A percentile compares a stretch with the other conserved stretches of the same genome.
Conservation (phyloP, 495 filamentous ascomycete genomes). For the Rhypophila decipiens region DNA sequence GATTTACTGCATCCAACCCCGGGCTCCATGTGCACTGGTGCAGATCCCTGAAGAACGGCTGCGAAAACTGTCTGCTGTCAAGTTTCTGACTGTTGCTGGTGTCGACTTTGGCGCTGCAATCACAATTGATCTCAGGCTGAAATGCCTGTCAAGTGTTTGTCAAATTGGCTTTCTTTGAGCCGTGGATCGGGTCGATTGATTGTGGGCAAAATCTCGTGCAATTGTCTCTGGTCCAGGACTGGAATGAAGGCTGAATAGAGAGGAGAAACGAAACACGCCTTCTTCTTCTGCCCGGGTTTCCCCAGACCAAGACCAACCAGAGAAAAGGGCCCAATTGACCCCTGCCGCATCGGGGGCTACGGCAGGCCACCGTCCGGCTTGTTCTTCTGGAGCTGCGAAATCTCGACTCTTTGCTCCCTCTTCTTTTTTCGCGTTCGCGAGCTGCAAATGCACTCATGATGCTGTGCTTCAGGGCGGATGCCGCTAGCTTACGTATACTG, state of each 20-base stretch:
- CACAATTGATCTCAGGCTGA: background rate
- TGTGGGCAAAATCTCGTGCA: too few species aligned
- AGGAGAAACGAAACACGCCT: slow-evolving; percentile 1
- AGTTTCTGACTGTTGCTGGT: too few species aligned
- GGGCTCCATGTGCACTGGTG: background rate
- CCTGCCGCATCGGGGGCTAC: background rate
- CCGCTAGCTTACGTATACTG: background rate
- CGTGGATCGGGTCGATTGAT: too few species aligned
- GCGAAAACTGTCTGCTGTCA: too few species aligned
- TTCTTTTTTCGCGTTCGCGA: background rate
- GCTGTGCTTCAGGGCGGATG: background rate
- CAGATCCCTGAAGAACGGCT: background rate
- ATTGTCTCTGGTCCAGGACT: too few species aligned
- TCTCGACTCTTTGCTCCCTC: background rate
- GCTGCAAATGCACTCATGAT: background rate
- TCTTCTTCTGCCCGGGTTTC: background rate
- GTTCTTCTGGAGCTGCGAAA: too few species aligned
- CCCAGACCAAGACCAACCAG: background rate
- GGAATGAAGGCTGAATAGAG: too few species aligned
- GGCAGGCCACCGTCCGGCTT: background rate
- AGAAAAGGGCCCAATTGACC: background rate
- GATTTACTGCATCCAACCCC: slow-evolving; percentile 7
- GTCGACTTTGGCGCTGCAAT: background rate
- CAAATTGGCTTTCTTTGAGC: too few species aligned
- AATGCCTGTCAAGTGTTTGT: too few species aligned